Percentiles rank a stretch among this genome's conserved stretches.
These are phyloP conservation scores for Tolypocladium sp. DNA, from an alignment of 2,329 filamentous ascomycete genomes.

Conservation along the genomic window DNA sequence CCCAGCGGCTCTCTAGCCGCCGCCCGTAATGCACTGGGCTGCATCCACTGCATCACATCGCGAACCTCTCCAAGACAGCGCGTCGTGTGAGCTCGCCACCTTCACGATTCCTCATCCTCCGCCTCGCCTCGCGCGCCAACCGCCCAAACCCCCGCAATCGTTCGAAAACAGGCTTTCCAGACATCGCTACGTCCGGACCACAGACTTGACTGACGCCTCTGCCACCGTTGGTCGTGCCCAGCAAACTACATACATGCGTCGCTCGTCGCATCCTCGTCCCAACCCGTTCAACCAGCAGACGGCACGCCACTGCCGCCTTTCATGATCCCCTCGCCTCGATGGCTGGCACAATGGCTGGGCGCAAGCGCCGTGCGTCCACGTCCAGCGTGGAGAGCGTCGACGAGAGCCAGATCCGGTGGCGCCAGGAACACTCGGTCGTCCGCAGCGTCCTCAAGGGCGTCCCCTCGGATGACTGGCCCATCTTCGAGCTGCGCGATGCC, in stretches of 20 bases:
- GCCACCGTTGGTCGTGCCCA: neutral
- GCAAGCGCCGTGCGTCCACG: constrained; percentile 30
- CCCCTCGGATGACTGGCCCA: constrained; percentile 45
- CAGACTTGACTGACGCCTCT: neutral
- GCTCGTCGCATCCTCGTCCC: neutral
- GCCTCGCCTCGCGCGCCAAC: neutral
- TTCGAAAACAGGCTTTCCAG: neutral
- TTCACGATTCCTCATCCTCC: neutral
- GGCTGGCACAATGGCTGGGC: constrained; percentile 24
- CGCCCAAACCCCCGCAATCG: neutral
- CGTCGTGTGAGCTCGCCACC: neutral
- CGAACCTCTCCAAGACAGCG: neutral
- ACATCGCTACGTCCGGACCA: neutral
- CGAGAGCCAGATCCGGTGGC: constrained; percentile 22
- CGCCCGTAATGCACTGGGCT: neutral
- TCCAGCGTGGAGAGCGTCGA: constrained; percentile 36
- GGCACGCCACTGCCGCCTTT: neutral
- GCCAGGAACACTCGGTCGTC: constrained; percentile 24
- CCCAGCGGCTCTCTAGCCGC: neutral
- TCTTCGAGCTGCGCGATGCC: constrained; percentile 52
- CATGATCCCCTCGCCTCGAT: constrained; percentile 6
- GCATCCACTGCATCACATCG: neutral
- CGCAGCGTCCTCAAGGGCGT: constrained; percentile 14
- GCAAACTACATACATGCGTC: neutral
- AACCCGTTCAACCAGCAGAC: neutral